Evolutionary conservation across 2,329 filamentous ascomycete genomes (phyloP).

Genomic region (Xylaria sp.): DNA sequence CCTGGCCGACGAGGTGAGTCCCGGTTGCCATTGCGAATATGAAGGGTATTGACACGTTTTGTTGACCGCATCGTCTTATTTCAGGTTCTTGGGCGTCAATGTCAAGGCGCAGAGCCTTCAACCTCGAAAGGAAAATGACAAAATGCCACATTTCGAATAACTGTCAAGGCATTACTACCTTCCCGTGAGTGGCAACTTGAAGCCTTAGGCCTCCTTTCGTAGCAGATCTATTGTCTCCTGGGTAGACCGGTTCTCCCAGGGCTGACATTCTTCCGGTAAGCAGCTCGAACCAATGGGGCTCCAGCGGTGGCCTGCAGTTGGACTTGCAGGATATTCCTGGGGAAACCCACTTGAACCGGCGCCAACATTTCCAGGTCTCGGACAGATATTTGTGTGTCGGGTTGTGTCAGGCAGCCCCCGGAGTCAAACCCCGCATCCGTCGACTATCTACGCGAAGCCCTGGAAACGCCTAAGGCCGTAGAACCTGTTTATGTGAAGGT

Average conservation of each 20-base stretch:
- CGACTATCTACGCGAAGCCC: neutral
- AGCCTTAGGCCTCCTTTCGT: neutral
- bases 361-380: neutral
- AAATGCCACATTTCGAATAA: neutral
- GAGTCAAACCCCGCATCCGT: conserved; percentile 1
- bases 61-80: conserved; percentile 7
- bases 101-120: conserved; percentile 3
- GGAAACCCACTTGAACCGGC: conserved; percentile 1
- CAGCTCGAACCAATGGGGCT: neutral
- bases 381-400: neutral
- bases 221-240: neutral
- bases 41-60: neutral
- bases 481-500: neutral
- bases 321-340: neutral
- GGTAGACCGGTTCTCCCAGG: neutral
- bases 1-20: conserved; percentile 7
- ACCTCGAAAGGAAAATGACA: neutral
- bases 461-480: neutral
- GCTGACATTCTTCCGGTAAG: neutral
- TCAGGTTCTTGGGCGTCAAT: neutral
- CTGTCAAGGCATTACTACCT: neutral
- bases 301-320: conserved; percentile 4
- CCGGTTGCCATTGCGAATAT: conserved; percentile 6
- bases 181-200: neutral
- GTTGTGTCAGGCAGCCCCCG: conserved; percentile 1